These are phyloP conservation scores for Prunus kanzakura DNA, from an alignment of 306 rosid genomes.

Conservation along the genomic window DNA sequence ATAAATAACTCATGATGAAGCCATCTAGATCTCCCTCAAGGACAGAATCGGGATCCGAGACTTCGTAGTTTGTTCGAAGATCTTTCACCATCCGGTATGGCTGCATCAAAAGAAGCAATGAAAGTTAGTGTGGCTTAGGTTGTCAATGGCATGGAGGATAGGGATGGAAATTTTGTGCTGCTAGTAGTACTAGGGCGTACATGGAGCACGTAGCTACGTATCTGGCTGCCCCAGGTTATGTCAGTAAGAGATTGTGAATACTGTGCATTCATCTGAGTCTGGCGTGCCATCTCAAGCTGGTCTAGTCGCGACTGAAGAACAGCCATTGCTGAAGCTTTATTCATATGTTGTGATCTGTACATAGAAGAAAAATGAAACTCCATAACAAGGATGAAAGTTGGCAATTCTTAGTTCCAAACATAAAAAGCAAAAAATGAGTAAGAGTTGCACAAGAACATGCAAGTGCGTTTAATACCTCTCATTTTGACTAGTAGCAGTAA, in stretches of 20 bases:
- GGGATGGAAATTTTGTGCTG: neutral
- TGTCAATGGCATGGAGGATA: neutral
- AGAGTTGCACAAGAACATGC: neutral
- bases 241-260: slow-evolving; percentile 93
- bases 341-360: slow-evolving; percentile 87
- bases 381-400: neutral
- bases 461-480: slow-evolving; percentile 56
- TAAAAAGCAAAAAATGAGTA: neutral
- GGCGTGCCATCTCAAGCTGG: slow-evolving; percentile 89
- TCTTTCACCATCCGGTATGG: slow-evolving; percentile 98
- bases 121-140: slow-evolving; percentile 12
- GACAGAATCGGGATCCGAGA: slow-evolving; percentile 86
- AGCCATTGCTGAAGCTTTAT: slow-evolving; percentile 93
- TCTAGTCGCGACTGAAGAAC: slow-evolving; percentile 89
- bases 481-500: slow-evolving; percentile 91
- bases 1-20: slow-evolving; percentile 79
- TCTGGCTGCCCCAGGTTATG: slow-evolving; percentile 96
- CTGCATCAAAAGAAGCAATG: slow-evolving; percentile 42
- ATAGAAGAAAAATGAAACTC: slow-evolving; percentile 1
- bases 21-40: slow-evolving; percentile 87
- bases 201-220: slow-evolving; percentile 91
- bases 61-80: slow-evolving; percentile 89
- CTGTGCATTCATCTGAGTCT: slow-evolving; percentile 73
- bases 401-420: neutral
- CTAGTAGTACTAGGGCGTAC: slow-evolving; percentile 41